phyloP scores from a whole-genome alignment of 2,329 filamentous ascomycete genomes.

The Stenocarpella maydis region DNA sequence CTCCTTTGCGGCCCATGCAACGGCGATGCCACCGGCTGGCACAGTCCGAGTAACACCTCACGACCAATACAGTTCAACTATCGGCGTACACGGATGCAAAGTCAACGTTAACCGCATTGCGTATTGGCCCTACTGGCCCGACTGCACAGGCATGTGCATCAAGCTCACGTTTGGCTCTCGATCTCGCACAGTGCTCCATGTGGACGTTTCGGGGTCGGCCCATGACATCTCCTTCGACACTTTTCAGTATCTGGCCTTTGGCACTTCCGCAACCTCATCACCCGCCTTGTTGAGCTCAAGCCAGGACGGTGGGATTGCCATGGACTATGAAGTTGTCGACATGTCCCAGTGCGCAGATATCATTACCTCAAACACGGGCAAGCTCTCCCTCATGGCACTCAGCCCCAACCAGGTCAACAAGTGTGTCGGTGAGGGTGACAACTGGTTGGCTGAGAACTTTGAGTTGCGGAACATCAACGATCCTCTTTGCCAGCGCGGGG shows the following conservation, averaged over 20 bases:
- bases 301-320: constrained; percentile 58
- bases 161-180: constrained; percentile 56
- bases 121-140: constrained; percentile 63
- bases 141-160: constrained; percentile 66
- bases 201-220: constrained; percentile 64
- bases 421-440: constrained; percentile 54
- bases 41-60: constrained; percentile 60
- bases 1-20: neutral
- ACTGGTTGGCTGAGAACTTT: constrained; percentile 62
- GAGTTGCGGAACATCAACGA: constrained; percentile 63
- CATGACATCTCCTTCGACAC: constrained; percentile 69
- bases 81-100: constrained; percentile 68
- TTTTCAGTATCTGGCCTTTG: constrained; percentile 65
- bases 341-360: constrained; percentile 58
- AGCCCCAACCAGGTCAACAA: constrained; percentile 62
- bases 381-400: constrained; percentile 62
- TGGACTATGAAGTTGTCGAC: constrained; percentile 57
- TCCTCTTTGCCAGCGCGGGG: constrained; percentile 57
- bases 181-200: constrained; percentile 63
- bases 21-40: neutral
- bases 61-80: constrained; percentile 62
- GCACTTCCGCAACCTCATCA: constrained; percentile 52
- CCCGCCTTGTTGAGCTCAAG: constrained; percentile 47
- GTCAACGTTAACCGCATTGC: constrained; percentile 68
- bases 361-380: constrained; percentile 56